These are phyloP conservation scores for Talaromyces stipitatus DNA, from an alignment of 495 filamentous ascomycete species.

Conservation along the genomic window DNA sequence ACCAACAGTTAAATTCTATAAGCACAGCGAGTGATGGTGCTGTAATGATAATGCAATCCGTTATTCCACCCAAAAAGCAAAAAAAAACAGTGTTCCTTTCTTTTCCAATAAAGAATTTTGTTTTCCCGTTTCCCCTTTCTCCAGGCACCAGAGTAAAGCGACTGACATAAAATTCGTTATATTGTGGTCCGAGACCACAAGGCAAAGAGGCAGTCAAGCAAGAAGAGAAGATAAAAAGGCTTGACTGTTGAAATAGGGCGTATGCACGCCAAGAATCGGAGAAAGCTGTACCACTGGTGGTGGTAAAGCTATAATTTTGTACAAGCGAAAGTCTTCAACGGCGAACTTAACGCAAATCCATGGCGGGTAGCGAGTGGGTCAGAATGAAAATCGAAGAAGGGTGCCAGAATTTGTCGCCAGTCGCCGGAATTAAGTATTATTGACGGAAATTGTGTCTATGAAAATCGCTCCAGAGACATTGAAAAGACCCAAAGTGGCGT, in stretches of 20 bases:
- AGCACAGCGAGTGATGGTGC: constrained; percentile 4
- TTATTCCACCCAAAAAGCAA: background rate
- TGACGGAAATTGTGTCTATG: constrained; percentile 21
- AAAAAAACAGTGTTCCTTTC: background rate
- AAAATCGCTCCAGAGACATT: constrained; percentile 1
- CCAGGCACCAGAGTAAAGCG: constrained; percentile 38
- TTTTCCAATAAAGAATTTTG: constrained; percentile 23
- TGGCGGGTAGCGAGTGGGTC: constrained; percentile 9
- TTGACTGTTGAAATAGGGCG: constrained; percentile 26
- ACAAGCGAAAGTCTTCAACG: constrained; percentile 39
- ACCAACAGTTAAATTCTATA: constrained; percentile 1
- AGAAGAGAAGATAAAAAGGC: constrained; percentile 21
- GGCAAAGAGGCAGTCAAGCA: constrained; percentile 20
- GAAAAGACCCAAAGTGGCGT: background rate
- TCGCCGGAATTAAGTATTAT: constrained; percentile 40
- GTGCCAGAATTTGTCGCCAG: constrained; percentile 5
- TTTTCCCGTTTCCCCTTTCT: constrained; percentile 17
- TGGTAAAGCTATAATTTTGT: constrained; percentile 17
- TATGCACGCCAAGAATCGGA: constrained; percentile 14
- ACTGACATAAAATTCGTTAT: constrained; percentile 33
- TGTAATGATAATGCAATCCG: constrained; percentile 1
- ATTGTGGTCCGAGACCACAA: background rate
- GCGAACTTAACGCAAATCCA: constrained; percentile 8
- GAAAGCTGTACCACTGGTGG: background rate
- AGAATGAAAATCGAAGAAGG: constrained; percentile 14